A percentile compares a stretch with the other conserved stretches of the same genome.
These are phyloP conservation scores for Capronia americana DNA, from an alignment of 2,329 filamentous ascomycete genomes.

Conservation along the genomic window DNA sequence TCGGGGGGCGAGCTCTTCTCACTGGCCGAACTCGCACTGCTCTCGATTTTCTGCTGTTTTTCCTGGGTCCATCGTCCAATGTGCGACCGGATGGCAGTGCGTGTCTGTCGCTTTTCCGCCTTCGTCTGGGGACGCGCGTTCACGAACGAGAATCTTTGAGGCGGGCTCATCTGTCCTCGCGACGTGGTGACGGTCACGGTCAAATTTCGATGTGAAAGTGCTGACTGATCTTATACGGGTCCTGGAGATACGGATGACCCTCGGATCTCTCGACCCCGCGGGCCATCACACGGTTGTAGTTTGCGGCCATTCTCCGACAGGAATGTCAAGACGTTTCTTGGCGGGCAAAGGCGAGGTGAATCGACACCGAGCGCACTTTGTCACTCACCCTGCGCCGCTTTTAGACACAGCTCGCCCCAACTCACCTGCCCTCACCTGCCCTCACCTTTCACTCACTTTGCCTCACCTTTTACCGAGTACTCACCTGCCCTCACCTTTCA, in stretches of 20 bases:
- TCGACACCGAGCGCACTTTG: too few relatives aligned
- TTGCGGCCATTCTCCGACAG: not conserved
- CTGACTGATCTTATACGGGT: not conserved
- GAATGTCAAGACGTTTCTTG: not conserved
- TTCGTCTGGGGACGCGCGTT: conserved; percentile 24
- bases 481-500: too few relatives aligned
- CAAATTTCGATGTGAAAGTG: not conserved
- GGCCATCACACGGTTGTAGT: not conserved
- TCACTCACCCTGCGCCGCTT: too few relatives aligned
- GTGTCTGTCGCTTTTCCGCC: conserved; percentile 20
- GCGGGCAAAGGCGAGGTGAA: too few relatives aligned
- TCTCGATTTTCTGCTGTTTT: conserved; percentile 17
- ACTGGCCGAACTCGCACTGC: not conserved
- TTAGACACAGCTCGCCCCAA: too few relatives aligned
- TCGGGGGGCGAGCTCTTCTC: conserved; percentile 13
- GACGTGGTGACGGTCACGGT: not conserved
- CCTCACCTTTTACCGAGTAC: too few relatives aligned
- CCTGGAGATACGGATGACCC: not conserved
- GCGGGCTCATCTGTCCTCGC: conserved; percentile 14
- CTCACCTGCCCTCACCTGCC: too few relatives aligned
- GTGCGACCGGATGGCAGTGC: conserved; percentile 21
- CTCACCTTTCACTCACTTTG: too few relatives aligned
- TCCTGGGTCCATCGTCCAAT: conserved; percentile 24
- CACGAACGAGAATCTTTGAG: conserved; percentile 23
- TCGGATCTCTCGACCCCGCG: not conserved